These are phyloP conservation scores for Plasmodiophora brassicae DNA, from an alignment of 208 protist species.

Conservation along the genomic window DNA sequence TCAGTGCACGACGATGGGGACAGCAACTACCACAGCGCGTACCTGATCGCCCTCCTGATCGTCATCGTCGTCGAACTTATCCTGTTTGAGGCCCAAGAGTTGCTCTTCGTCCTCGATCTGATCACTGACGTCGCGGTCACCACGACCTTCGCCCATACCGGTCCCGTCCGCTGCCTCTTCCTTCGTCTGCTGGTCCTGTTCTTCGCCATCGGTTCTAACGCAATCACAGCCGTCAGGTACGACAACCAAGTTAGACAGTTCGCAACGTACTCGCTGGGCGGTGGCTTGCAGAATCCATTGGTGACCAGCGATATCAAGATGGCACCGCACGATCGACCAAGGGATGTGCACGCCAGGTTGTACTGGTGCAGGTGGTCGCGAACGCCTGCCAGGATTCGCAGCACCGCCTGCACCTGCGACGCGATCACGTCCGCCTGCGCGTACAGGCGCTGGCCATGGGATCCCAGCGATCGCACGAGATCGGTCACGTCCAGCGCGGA, in stretches of 20 bases:
- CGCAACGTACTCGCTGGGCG: conserved; percentile 57
- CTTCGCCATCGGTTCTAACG: conserved; percentile 63
- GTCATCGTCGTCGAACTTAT: conserved; percentile 68
- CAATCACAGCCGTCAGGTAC: conserved; percentile 60
- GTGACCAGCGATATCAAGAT: conserved; percentile 54
- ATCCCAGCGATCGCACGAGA: no score
- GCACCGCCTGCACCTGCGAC: no score
- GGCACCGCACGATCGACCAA: not conserved
- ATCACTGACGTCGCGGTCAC: conserved; percentile 94
- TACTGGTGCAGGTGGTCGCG: no score
- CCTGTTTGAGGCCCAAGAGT: conserved; percentile 53
- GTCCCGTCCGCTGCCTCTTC: conserved; percentile 76
- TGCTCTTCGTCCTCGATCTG: conserved; percentile 90
- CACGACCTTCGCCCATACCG: conserved; percentile 97
- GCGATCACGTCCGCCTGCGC: no score
- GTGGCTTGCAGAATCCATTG: conserved; percentile 80
- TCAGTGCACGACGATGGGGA: no score
- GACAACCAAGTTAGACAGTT: not conserved
- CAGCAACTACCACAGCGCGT: no score
- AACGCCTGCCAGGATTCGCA: no score
- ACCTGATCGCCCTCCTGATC: conserved; percentile 64
- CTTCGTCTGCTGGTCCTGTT: conserved; percentile 62
- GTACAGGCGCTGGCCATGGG: no score
- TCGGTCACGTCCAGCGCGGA: no score
- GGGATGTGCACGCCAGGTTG: not conserved